Percentiles rank a stretch among this genome's conserved stretches.
phyloP scores from a whole-genome alignment of 371 early-diverging fungal genomes.

The Mortierella sp. region DNA sequence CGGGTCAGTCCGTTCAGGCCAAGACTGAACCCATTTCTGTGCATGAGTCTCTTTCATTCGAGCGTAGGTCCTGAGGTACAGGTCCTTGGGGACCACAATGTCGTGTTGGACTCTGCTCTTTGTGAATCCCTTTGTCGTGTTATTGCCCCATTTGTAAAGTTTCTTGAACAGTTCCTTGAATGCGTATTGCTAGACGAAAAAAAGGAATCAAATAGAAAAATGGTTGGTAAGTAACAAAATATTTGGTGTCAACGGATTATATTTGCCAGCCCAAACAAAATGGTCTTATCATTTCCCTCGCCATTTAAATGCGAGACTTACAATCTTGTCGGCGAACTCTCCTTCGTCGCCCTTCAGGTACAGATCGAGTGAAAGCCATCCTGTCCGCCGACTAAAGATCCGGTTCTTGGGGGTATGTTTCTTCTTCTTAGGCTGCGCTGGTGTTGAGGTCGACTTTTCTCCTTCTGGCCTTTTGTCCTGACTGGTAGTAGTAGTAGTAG shows the following conservation, averaged over 20 bases:
- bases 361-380: slow-evolving; percentile 55
- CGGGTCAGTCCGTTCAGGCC: slow-evolving; percentile 90
- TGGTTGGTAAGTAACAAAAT: slow-evolving; percentile 28
- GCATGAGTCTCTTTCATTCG: slow-evolving; percentile 79
- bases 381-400: slow-evolving; percentile 7
- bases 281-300: neutral
- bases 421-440: neutral
- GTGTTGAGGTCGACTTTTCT: neutral
- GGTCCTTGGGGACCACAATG: slow-evolving; percentile 77
- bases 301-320: slow-evolving; percentile 22
- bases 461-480: neutral
- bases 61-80: slow-evolving; percentile 73
- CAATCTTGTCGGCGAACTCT: slow-evolving; percentile 66
- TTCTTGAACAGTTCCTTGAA: slow-evolving; percentile 76
- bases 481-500: neutral
- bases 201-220: neutral
- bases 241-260: neutral
- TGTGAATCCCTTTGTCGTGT: slow-evolving; percentile 79
- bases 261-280: neutral
- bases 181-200: slow-evolving; percentile 65
- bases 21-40: slow-evolving; percentile 64
- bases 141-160: slow-evolving; percentile 86
- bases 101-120: slow-evolving; percentile 80
- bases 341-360: slow-evolving; percentile 54
- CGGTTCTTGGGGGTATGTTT: neutral